Evolutionary conservation across 495 filamentous ascomycete genomes (phyloP).

Genomic region (Penicillium turbatum): DNA sequence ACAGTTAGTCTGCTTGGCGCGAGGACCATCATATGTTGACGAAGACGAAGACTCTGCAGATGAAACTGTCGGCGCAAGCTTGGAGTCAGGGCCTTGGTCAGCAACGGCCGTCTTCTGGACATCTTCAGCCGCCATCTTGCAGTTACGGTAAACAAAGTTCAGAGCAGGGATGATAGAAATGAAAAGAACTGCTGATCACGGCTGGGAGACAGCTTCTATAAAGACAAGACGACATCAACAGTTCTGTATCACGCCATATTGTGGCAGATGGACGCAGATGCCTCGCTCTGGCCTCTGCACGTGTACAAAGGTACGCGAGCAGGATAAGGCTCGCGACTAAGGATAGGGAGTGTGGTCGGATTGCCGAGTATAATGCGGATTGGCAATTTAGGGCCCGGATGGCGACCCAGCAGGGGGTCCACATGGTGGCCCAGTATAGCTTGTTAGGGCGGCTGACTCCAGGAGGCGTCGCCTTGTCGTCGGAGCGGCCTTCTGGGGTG

Average conservation of each 20-base stretch:
- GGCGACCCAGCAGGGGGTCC: not conserved
- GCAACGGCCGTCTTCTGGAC: conserved; percentile 3
- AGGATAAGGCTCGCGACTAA: not conserved
- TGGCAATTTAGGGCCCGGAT: conserved; percentile 1
- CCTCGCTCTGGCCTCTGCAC: not conserved
- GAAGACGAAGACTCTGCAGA: conserved; percentile 24
- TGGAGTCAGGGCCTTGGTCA: conserved; percentile 5
- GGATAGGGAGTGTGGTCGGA: not conserved
- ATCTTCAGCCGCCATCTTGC: conserved; percentile 23
- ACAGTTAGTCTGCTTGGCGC: conserved; percentile 19
- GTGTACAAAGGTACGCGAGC: not conserved
- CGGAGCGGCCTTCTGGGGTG: not conserved
- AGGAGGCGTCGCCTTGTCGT: not conserved
- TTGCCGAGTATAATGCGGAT: not conserved
- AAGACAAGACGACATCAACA: not conserved
- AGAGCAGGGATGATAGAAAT: not conserved
- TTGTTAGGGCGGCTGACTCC: not conserved
- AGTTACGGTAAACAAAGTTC: not conserved
- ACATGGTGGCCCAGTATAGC: not conserved
- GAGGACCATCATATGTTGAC: conserved; percentile 15
- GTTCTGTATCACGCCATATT: conserved; percentile 23
- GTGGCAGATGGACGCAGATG: not conserved
- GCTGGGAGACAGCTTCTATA: conserved; percentile 4
- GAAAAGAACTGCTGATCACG: not conserved
- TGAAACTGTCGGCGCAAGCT: conserved; percentile 7